phyloP scores from a whole-genome alignment of 805 yeast species.

The Blastobotrys chiropterorum region DNA sequence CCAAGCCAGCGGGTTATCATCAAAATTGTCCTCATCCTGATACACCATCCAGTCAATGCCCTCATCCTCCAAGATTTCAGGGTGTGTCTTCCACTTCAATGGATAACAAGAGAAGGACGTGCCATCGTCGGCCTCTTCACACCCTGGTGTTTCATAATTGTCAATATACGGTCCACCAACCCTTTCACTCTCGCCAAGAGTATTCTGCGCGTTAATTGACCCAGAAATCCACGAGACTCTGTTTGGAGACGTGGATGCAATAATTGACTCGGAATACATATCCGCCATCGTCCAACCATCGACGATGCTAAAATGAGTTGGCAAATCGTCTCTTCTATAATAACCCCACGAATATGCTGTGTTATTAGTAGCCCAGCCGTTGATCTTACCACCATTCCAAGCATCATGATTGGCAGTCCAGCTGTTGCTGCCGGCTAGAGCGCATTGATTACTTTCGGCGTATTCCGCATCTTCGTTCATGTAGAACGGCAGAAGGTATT shows the following conservation, averaged over 20 bases:
- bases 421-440: slow-evolving; percentile 19
- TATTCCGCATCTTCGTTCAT: slow-evolving; percentile 14
- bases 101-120: slow-evolving; percentile 20
- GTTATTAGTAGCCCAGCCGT: slow-evolving; percentile 21
- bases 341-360: slow-evolving; percentile 20
- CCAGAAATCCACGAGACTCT: slow-evolving; percentile 25
- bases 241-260: slow-evolving; percentile 24
- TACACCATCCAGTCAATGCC: slow-evolving; percentile 21
- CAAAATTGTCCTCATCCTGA: slow-evolving; percentile 19
- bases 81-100: slow-evolving; percentile 20
- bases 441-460: slow-evolving; percentile 17
- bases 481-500: slow-evolving; percentile 19
- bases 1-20: slow-evolving; percentile 21
- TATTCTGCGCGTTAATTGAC: slow-evolving; percentile 19
- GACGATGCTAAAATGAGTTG: slow-evolving; percentile 20
- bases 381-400: slow-evolving; percentile 21
- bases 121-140: slow-evolving; percentile 12
- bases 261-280: slow-evolving; percentile 23
- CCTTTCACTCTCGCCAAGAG: slow-evolving; percentile 13
- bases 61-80: slow-evolving; percentile 16
- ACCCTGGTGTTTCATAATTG: slow-evolving; percentile 19
- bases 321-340: slow-evolving; percentile 17
- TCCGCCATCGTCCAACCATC: slow-evolving; percentile 23
- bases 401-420: slow-evolving; percentile 21
- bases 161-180: slow-evolving; percentile 22